Evolutionary conservation across 2,329 filamentous ascomycete genomes (phyloP).

Genomic region (Sphaerulina vaccinii): DNA sequence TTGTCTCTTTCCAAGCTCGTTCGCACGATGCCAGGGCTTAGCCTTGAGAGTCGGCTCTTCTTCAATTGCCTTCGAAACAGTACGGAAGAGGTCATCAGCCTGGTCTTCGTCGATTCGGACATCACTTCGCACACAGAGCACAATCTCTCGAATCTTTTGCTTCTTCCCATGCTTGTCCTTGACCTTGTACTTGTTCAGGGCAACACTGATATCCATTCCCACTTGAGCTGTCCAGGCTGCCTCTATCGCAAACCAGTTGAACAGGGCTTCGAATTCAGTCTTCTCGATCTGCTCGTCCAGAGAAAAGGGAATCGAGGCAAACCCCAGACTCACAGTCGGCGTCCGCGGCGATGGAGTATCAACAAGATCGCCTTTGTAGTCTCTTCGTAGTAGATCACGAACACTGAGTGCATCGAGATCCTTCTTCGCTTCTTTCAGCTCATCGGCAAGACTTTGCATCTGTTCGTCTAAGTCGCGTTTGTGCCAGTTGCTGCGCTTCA

Average conservation of each 20-base stretch:
- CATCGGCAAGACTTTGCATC: conserved; percentile 45
- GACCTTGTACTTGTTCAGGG: conserved; percentile 49
- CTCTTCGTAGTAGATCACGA: conserved; percentile 47
- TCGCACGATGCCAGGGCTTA: conserved; percentile 45
- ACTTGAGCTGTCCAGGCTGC: conserved; percentile 50
- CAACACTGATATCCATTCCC: conserved; percentile 47
- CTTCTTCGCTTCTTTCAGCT: conserved; percentile 45
- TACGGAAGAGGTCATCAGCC: conserved; percentile 45
- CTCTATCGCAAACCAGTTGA: conserved; percentile 51
- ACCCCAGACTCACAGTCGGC: conserved; percentile 49
- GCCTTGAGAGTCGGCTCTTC: conserved; percentile 40
- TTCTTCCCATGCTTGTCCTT: conserved; percentile 42
- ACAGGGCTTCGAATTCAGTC: conserved; percentile 49
- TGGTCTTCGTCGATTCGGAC: conserved; percentile 47
- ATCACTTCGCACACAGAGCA: conserved; percentile 47
- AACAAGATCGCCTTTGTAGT: conserved; percentile 51
- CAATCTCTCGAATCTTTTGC: conserved; percentile 49
- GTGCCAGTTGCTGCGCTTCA: conserved; percentile 46
- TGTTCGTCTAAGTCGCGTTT: conserved; percentile 41
- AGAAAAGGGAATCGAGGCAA: conserved; percentile 48
- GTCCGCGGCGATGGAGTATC: conserved; percentile 49
- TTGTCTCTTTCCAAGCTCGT: conserved; percentile 45
- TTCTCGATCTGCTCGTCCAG: conserved; percentile 48
- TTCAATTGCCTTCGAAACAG: conserved; percentile 45
- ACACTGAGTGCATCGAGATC: conserved; percentile 44